Base-by-base conservation (phyloP, 2,329 filamentous ascomycete genomes). In the Diaporthe vaccinii region DNA sequence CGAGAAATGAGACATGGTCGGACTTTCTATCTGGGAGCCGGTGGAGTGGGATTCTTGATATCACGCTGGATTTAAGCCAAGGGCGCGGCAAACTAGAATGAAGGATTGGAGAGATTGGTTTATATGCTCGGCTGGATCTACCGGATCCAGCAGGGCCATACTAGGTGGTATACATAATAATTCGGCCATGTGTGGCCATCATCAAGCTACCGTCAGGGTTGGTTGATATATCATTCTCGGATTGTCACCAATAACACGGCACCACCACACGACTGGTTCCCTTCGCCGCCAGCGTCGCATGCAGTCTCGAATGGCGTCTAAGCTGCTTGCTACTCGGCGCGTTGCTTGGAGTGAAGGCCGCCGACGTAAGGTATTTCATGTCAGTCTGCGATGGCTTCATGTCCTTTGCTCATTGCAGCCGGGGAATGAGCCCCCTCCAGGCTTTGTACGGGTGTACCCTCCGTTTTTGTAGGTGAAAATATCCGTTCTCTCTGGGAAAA, bases 161-260 rank as follows among this genome's bases (percentile, higher is more conserved):
- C 25, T 25, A 31, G 34, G 46, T 20, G n/a, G 49, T 22, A 49
- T 28, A 55, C 31, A 36, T 69, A 69, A 69, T 69, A 55, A 39
- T 41, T 28, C 28, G 65, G 65, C 49, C 34, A 22, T 8, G 4
- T 53, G 28, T n/a, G n/a, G 31, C 31, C 34, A n/a, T 41, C 34
- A 51, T 20, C 34, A 28, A 55, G 41, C 49, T 41, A 55, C 14
- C n/a, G 14, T 36, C 34, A 41, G 31, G 31, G n/a, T 25, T 25
- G 22, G 34, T 53, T 6, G 65, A n/a, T 28, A 69, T 39, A 53
- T 22, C 46, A 55, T 51, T 69, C 44, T 53, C 46, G 34, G 31
- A 49, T 39, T 28, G 14, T 39, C 22, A 69, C 49, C 20, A 55
- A 51, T 41, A 39, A 28, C 12, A 69, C 22, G 46, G 10, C n/a